Base-by-base conservation (phyloP, 371 early-diverging fungal genomes). In the Batkoa obscura region DNA sequence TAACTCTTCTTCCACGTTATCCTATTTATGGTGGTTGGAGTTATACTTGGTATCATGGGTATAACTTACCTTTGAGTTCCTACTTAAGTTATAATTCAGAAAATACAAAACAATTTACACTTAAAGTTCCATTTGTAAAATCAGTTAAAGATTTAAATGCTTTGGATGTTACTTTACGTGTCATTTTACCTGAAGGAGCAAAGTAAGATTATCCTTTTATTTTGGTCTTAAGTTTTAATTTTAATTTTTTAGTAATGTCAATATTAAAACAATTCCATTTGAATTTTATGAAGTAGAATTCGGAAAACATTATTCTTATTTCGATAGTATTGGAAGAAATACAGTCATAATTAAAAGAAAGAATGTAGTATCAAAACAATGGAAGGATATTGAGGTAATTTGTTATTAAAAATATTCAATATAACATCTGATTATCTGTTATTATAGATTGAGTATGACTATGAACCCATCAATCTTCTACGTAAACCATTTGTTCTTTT, bases 21-120 rank as follows among this genome's bases (percentile, higher is more conserved):
- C 95, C 96, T 23, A 54, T 98, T 1, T 87, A 80, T 67, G 98
- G 98, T 60, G 92, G 93, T 13, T 95, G 96, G 96, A 81, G 80
- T 56, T 94, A 90, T 62, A 82, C 85, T 10, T 98, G 87, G 86
- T 82, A 80, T 64, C 83, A 88, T 59, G 94, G 94, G 1, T 98
- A 87, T 72, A 81, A 86, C 56, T 76, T 81, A 30, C 80, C 83
- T 38, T 61, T 86, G 41, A 47, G 57, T 30, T 56, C 62, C 9
- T 79, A 76, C 59, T 64, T 83, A 36, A 76, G 69, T 45, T 71
- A 69, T 42, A 39, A 65, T n/a, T 65, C 36, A 15, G 48, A 57
- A 32, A 55, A 64, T 15, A 61, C 62, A 9, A 67, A 68, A 8
- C 72, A 81, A 43, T 83, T 85, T 4, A 81, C 88, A 62, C 66